phyloP scores from a whole-genome alignment of 768 basidiomycete genomes.

The Boletus vermiculosoides region DNA sequence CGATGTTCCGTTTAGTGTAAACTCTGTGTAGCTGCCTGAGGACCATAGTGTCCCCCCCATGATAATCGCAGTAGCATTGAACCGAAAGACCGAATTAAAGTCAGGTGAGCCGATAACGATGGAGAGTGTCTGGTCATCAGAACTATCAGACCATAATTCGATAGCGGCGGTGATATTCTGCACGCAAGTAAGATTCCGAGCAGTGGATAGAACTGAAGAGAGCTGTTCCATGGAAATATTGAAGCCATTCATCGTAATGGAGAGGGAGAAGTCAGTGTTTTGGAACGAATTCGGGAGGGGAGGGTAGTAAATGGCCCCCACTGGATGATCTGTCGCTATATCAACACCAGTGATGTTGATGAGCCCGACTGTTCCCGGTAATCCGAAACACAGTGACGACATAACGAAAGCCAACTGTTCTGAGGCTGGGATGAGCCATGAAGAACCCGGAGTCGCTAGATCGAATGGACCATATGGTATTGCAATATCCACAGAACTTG shows the following conservation, averaged over 20 bases:
- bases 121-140: constrained; percentile 12
- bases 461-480: constrained; percentile 7
- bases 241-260: constrained; percentile 15
- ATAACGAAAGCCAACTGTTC: constrained; percentile 1
- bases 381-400: constrained; percentile 4
- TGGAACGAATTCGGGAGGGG: neutral
- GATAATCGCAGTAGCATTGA: constrained; percentile 11
- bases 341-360: constrained; percentile 2
- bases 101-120: neutral
- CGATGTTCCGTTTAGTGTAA: constrained; percentile 16
- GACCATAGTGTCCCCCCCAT: constrained; percentile 9
- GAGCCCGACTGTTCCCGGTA: neutral
- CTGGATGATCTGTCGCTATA: neutral
- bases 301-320: constrained; percentile 14
- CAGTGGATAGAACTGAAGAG: constrained; percentile 11
- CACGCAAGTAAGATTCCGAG: constrained; percentile 8
- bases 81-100: neutral
- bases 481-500: rapidly evolving
- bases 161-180: rapidly evolving
- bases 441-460: neutral
- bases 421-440: neutral
- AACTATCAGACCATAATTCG: constrained; percentile 4
- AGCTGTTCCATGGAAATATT: constrained; percentile 14
- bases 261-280: neutral
- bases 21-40: constrained; percentile 7